Evolutionary conservation across 2,329 filamentous ascomycete species (phyloP).

Genomic region (Aspergillus jensenii): DNA sequence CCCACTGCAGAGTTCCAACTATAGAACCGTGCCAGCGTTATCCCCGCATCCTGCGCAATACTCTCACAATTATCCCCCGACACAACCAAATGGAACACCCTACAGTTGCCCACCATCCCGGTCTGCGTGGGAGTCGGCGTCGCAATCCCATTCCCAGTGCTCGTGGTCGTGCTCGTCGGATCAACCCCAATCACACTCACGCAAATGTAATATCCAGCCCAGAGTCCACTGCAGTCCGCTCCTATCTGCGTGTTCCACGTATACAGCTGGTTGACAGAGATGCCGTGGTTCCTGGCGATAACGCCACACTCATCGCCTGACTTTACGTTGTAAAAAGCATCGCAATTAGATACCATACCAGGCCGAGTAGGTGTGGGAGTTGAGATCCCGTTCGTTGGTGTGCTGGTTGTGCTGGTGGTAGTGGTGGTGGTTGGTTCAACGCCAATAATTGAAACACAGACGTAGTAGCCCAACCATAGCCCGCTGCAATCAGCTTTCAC

Average conservation of each 20-base stretch:
- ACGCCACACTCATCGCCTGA: neutral
- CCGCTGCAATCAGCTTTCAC: neutral
- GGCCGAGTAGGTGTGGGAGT: conserved; percentile 1
- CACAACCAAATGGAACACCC: neutral
- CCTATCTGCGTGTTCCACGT: neutral
- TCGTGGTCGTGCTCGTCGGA: neutral
- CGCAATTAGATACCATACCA: conserved; percentile 3
- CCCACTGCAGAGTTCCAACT: conserved; percentile 13
- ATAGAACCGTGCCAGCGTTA: conserved; percentile 10
- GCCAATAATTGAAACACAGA: neutral
- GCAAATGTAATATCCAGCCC: neutral
- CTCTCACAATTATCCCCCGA: conserved; percentile 2
- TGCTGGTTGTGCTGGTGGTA: neutral
- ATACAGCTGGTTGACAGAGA: neutral
- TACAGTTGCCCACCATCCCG: neutral
- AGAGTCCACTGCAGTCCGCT: neutral
- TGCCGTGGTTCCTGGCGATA: neutral
- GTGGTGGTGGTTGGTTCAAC: neutral
- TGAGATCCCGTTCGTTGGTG: neutral
- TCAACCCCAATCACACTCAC: neutral
- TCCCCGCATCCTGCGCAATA: neutral
- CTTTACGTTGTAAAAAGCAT: neutral
- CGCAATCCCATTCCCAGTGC: neutral
- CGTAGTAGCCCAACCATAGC: conserved; percentile 1
- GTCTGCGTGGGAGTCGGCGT: neutral